Evolutionary conservation across 768 basidiomycete species (phyloP).

Genomic region (Trametes meyenii): DNA sequence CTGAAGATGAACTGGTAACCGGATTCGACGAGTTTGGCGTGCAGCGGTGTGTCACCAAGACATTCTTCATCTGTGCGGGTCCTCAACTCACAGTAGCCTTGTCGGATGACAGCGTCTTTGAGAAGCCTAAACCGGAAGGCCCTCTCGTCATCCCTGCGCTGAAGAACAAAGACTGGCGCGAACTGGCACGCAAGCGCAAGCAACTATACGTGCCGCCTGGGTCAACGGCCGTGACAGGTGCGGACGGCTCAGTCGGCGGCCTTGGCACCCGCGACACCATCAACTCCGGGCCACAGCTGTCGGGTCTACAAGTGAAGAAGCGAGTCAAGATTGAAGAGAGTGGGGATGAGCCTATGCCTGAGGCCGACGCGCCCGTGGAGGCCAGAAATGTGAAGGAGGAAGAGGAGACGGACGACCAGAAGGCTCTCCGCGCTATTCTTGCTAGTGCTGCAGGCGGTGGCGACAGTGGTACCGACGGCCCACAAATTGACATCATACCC

Average conservation of each 20-base stretch:
- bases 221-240: conserved; percentile 55
- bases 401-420: conserved; percentile 74
- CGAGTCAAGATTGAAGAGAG: conserved; percentile 32
- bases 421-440: conserved; percentile 79
- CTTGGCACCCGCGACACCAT: conserved; percentile 75
- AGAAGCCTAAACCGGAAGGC: conserved; percentile 49
- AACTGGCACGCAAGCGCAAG: conserved; percentile 68
- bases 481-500: conserved; percentile 61
- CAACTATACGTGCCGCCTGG: conserved; percentile 68
- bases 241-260: conserved; percentile 77
- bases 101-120: conserved; percentile 43
- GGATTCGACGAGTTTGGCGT: conserved; percentile 74
- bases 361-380: conserved; percentile 7
- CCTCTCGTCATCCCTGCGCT: conserved; percentile 87
- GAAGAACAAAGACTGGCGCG: conserved; percentile 91
- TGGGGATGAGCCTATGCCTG: conserved; percentile 24
- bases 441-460: conserved; percentile 50
- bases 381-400: conserved; percentile 33
- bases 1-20: conserved; percentile 69
- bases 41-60: conserved; percentile 75
- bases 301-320: conserved; percentile 63
- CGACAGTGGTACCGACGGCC: conserved; percentile 39
- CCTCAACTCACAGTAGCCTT: conserved; percentile 76
- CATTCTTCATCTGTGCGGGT: conserved; percentile 39
- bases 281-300: conserved; percentile 72